Percentiles rank a stretch among this genome's conserved stretches.
These are phyloP conservation scores for Nevesoporus exiguus DNA, from an alignment of 768 basidiomycete genomes.

Conservation along the genomic window DNA sequence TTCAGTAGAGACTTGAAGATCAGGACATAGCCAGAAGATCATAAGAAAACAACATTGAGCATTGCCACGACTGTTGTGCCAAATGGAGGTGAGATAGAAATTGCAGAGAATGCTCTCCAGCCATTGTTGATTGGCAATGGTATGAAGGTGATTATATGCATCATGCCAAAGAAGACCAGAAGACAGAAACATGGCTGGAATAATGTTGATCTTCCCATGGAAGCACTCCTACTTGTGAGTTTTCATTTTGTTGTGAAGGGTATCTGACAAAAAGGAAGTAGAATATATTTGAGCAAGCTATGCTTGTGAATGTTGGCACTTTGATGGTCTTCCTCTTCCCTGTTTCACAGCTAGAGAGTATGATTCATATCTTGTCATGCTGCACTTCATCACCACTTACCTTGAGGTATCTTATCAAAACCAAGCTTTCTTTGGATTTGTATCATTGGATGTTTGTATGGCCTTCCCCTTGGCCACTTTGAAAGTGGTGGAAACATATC, in stretches of 20 bases:
- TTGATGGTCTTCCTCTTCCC: too few relatives aligned
- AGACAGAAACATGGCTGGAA: neutral
- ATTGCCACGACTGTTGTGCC: neutral
- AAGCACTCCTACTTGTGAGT: too few relatives aligned
- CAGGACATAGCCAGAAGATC: neutral
- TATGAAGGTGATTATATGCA: neutral
- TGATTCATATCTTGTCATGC: too few relatives aligned
- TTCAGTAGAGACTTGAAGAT: neutral
- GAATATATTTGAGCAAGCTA: too few relatives aligned
- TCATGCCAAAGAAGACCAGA: slow-evolving; percentile 1
- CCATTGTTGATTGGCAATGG: neutral
- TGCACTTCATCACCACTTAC: too few relatives aligned
- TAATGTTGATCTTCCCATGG: neutral
- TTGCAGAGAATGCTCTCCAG: neutral
- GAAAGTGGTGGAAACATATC: too few relatives aligned
- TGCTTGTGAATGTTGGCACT: too few relatives aligned
- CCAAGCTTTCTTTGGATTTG: neutral
- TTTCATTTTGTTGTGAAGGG: too few relatives aligned
- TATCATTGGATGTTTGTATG: neutral
- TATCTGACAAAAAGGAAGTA: too few relatives aligned
- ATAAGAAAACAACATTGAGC: neutral
- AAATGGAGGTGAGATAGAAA: slow-evolving; percentile 3
- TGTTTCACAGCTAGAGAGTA: too few relatives aligned
- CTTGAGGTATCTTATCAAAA: too few relatives aligned
- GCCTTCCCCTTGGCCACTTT: neutral